Evolutionary conservation across 352 stramenopile species (phyloP), one percentile per base, ranked within the genome.

Genomic region (Globisporangium polare): DNA sequence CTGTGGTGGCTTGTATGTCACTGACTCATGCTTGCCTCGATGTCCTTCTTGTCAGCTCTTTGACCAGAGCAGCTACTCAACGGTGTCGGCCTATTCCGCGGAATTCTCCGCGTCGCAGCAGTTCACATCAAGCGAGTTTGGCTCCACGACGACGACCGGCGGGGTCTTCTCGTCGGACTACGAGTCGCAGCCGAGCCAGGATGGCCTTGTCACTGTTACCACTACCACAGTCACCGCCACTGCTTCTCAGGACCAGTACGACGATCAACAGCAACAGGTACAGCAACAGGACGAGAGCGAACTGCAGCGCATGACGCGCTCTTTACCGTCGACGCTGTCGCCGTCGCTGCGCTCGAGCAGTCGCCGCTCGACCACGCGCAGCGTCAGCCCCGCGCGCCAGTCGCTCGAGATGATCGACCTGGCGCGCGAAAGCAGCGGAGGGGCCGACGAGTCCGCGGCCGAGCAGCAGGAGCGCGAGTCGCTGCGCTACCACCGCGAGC

Each of bases 291-390:
- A 37, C 20, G 22, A 51, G 35, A 13, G 37, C n/a, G 54, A 69
- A 42, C 47, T 53, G 47, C 64, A 70, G 42, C 71, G 77, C n/a
- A 49, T 33, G 17, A 70, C 62, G 51, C 66, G 76, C 1, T 86
- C 74, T 5, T 76, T 80, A 71, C 66, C 71, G 46, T 67, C 67
- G n/a, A 52, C 77, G 51, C 66, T 57, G 18, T 68, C 76, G 58
- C 39, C 60, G 42, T 66, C 60, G 6, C 65, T 26, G 7, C 45
- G 52, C 4, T 43, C 60, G n/a, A 56, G 39, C 13, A 53, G 43
- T 17, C 72, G 72, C 20, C 66, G 66, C 56, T 66, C 60, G n/a
- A 63, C 74, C 17, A 67, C 77, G 66, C 75, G 69, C n/a, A 88
- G 74, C 18, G 73, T 80, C 37, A 87, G 77, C 53, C 76, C 79